Conservation (phyloP, 208 protist species). For the Trypanosoma conorhini region DNA sequence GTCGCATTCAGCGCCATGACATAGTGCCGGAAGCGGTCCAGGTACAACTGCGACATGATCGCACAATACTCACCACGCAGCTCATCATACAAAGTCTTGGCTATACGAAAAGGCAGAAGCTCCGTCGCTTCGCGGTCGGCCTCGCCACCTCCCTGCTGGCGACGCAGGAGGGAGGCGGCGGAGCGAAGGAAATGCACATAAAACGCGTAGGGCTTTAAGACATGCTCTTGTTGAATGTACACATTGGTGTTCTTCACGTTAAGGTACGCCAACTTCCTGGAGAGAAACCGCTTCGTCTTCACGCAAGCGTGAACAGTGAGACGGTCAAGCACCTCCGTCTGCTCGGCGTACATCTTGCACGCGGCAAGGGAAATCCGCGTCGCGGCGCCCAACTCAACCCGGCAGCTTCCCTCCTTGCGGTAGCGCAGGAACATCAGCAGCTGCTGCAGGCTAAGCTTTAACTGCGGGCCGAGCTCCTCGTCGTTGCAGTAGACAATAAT, state of each 20-base stretch:
- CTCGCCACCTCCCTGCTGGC: constrained; percentile 8
- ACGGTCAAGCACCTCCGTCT: constrained; percentile 57
- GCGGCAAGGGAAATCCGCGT: constrained; percentile 35
- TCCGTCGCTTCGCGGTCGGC: constrained; percentile 5
- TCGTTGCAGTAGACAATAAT: constrained; percentile 70
- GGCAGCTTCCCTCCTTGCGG: constrained; percentile 30
- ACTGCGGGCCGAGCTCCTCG: constrained; percentile 72
- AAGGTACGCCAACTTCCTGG: constrained; percentile 64
- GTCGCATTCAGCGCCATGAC: constrained; percentile 72
- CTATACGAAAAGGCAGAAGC: constrained; percentile 64
- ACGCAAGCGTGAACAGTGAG: constrained; percentile 79
- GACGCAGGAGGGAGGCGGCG: constrained; percentile 52
- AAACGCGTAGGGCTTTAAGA: constrained; percentile 56
- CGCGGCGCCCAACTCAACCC: background rate
- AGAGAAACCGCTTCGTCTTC: constrained; percentile 70
- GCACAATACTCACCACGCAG: constrained; percentile 70
- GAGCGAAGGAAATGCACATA: constrained; percentile 78
- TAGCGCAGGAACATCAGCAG: constrained; percentile 66
- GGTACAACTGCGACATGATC: constrained; percentile 75
- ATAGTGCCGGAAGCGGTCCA: constrained; percentile 73
- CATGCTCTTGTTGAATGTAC: constrained; percentile 84
- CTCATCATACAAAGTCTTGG: constrained; percentile 68
- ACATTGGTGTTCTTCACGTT: constrained; percentile 78
- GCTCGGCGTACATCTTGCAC: constrained; percentile 60
- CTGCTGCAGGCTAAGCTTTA: constrained; percentile 49